A percentile compares a stretch with the other conserved stretches of the same genome.
Evolutionary conservation across 225 moss, liverwort and hornwort genomes (phyloP).

Genomic region (Pseudisothecium myosuroides): DNA sequence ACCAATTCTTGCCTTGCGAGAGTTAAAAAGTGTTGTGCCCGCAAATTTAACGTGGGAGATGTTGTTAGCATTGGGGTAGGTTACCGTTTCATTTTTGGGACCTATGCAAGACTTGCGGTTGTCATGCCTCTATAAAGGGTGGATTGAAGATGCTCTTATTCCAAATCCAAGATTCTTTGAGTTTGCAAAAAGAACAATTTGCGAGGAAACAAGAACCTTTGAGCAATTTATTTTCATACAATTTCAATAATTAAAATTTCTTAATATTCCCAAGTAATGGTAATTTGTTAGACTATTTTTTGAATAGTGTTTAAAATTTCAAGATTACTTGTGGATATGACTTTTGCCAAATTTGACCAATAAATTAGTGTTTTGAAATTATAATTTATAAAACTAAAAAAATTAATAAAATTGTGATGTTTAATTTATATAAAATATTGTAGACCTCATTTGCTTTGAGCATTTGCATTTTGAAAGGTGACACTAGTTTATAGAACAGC

Average conservation of each 20-base stretch:
- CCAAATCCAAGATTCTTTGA: neutral
- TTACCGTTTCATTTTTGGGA: too few relatives aligned
- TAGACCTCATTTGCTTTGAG: neutral
- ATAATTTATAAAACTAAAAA: neutral
- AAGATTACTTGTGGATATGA: too few relatives aligned
- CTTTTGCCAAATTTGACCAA: too few relatives aligned
- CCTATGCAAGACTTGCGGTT: accelerated
- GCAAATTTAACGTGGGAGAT: accelerated
- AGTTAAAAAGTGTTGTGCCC: too few relatives aligned
- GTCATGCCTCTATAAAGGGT: accelerated
- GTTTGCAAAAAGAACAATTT: accelerated
- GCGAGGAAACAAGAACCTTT: neutral
- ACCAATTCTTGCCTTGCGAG: too few relatives aligned
- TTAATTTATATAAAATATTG: neutral
- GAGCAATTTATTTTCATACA: neutral
- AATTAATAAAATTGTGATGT: too few relatives aligned
- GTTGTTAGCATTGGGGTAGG: accelerated
- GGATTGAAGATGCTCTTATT: neutral
- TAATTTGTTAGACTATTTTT: neutral
- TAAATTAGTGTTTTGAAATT: neutral
- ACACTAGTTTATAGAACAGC: too few relatives aligned
- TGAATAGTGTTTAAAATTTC: too few relatives aligned
- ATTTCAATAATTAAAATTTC: neutral
- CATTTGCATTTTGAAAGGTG: too few relatives aligned
- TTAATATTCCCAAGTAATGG: neutral